A percentile compares a stretch with the other conserved stretches of the same genome.
Evolutionary conservation across 1,284 basidiomycete genomes (phyloP).

Genomic region (Trichosporon faecale): DNA sequence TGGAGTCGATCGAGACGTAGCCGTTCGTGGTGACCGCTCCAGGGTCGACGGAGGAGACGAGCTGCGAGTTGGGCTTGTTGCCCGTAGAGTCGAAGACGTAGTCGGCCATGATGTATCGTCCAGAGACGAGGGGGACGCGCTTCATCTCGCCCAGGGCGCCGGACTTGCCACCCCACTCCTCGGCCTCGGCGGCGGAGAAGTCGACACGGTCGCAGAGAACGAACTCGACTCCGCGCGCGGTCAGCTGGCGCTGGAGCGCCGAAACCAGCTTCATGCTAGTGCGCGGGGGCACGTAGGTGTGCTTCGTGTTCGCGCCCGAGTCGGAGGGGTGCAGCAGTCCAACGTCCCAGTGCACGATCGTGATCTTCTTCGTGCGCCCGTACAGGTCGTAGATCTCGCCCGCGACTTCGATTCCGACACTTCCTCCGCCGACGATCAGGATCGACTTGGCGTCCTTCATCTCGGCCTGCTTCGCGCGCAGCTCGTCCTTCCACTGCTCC

Average conservation of each 20-base stretch:
- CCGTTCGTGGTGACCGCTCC: constrained; percentile 34
- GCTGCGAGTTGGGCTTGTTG: constrained; percentile 48
- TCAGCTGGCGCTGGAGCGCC: constrained; percentile 40
- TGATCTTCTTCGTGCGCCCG: constrained; percentile 29
- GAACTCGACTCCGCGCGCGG: constrained; percentile 45
- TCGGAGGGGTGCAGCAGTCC: constrained; percentile 35
- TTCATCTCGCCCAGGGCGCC: constrained; percentile 35
- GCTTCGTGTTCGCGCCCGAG: constrained; percentile 20
- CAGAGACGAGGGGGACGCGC: constrained; percentile 42
- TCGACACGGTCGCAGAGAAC: constrained; percentile 47
- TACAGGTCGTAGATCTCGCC: constrained; percentile 46
- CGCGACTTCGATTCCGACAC: constrained; percentile 54
- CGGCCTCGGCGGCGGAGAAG: constrained; percentile 27
- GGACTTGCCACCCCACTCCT: constrained; percentile 37
- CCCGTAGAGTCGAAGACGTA: constrained; percentile 53
- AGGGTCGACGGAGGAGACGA: constrained; percentile 44
- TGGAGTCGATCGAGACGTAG: constrained; percentile 47
- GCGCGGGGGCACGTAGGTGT: constrained; percentile 32
- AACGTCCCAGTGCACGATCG: constrained; percentile 32
- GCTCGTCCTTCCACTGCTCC: constrained; percentile 27
- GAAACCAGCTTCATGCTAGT: constrained; percentile 39
- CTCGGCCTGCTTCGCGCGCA: constrained; percentile 27
- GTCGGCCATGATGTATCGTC: constrained; percentile 48
- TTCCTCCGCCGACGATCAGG: constrained; percentile 53
- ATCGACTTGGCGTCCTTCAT: constrained; percentile 36